Conservation (phyloP, 768 basidiomycete genomes). For the Boletus fagicola region DNA sequence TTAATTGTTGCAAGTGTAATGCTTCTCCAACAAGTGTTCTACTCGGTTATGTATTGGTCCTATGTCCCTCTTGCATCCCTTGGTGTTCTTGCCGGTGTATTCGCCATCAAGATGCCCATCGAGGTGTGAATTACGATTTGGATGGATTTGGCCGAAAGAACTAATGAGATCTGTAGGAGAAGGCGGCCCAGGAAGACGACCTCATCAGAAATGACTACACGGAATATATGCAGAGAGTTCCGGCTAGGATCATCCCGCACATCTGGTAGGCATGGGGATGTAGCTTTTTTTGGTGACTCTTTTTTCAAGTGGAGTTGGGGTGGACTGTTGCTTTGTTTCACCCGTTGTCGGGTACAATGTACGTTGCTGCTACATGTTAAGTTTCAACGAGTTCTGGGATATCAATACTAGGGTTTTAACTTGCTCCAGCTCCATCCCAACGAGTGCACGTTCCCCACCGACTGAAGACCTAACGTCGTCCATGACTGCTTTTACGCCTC, state of each 20-base stretch:
- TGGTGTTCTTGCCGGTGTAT: slow-evolving; percentile 21
- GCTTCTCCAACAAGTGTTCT: slow-evolving; percentile 25
- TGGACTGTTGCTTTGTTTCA: neutral
- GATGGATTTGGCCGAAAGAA: neutral
- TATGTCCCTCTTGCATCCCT: slow-evolving; percentile 34
- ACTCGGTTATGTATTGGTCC: slow-evolving; percentile 34
- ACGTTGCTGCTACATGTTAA: slow-evolving; percentile 14
- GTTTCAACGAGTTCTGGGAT: slow-evolving; percentile 28
- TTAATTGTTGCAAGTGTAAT: slow-evolving; percentile 13
- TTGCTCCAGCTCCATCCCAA: slow-evolving; percentile 41
- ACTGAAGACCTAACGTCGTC: slow-evolving; percentile 44
- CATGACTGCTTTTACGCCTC: slow-evolving; percentile 51
- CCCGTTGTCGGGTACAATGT: slow-evolving; percentile 3
- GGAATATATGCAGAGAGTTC: slow-evolving; percentile 31
- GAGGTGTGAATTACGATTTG: slow-evolving; percentile 25
- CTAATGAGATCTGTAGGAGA: slow-evolving; percentile 25
- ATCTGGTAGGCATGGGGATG: slow-evolving; percentile 25
- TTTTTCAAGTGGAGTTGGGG: neutral
- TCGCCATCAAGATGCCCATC: slow-evolving; percentile 35
- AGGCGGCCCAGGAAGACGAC: slow-evolving; percentile 26
- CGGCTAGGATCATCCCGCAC: slow-evolving; percentile 31
- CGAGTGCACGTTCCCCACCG: slow-evolving; percentile 47
- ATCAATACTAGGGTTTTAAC: slow-evolving; percentile 40
- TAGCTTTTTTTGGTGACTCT: neutral
- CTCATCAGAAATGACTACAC: slow-evolving; percentile 26